Evolutionary conservation across 2,329 filamentous ascomycete genomes (phyloP), one percentile per base, ranked within the genome.

Genomic region (Alternaria sp.): DNA sequence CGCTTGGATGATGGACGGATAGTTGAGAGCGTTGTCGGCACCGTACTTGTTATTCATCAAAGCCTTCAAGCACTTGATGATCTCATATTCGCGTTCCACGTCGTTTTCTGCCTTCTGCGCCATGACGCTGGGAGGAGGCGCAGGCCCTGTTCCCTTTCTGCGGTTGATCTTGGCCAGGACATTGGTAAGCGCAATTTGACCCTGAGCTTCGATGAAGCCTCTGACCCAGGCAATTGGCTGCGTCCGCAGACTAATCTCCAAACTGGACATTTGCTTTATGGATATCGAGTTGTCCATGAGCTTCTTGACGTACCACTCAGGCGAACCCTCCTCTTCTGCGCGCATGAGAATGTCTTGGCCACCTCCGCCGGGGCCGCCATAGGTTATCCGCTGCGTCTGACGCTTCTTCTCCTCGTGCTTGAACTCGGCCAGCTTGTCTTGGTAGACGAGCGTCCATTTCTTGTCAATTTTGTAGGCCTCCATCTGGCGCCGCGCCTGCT

Each of bases 1-100:
- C 1, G 95, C 91, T 56, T 96, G 88, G 63, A 97, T 89, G 63
- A 98, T 91, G 74, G 94, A 92, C 73, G 95, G 91, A 74, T 98
- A 93, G 60, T 87, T 84, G 56, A 99, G 83, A 17, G 95, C 95
- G 84, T 99, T 93, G 75, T 99, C 95, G 61, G 95, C 95, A 61
- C 95, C 95, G 77, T 96, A 98, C 77, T 97, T 97, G 85, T 97
- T 99, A 86, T 99, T 99, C 90, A 98, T 96, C 57, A 98, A 80
- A 31, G 93, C 93, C 82, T 98, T 98, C 58, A 99, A 80, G 80
- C 95, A 98, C 80, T 99, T 99, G 75, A 97, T 88, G 63, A 99
- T 97, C 74, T 98, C 95, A 76, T 98, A 98, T 80, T 97, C 93
- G 67, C 90, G 88, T 73, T 97, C 93, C 49, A 95, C 83, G 72